phyloP scores from a whole-genome alignment of 2,329 filamentous ascomycete genomes.

The Diaporthe humulicola region DNA sequence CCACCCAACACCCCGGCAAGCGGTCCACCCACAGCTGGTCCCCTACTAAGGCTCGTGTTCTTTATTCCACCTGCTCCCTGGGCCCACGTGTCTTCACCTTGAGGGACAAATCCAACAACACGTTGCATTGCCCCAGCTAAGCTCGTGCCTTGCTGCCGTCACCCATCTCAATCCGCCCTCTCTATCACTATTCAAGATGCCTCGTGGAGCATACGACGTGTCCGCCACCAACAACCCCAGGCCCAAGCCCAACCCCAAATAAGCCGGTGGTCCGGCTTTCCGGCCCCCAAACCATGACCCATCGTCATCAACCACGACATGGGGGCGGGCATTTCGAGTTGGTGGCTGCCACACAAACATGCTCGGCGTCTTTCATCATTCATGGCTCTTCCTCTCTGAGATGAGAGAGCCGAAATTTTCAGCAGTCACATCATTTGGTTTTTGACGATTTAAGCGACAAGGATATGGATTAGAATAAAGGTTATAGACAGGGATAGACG shows the following conservation, averaged over 20 bases:
- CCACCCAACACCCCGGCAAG: conserved; percentile 18
- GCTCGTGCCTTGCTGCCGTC: neutral
- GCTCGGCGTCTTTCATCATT: neutral
- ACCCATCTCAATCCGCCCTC: neutral
- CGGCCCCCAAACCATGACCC: neutral
- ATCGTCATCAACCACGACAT: neutral
- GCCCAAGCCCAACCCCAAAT: conserved; percentile 40
- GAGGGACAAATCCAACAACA: neutral
- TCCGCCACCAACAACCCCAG: conserved; percentile 39
- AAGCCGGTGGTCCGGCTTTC: neutral
- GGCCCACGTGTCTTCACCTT: conserved; percentile 18
- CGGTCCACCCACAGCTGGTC: conserved; percentile 27
- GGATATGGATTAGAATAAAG: conserved; percentile 18
- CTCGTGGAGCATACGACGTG: conserved; percentile 40
- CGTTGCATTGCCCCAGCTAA: neutral
- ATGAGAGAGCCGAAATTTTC: neutral
- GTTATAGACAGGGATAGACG: conserved; percentile 30
- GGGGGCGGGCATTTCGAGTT: neutral
- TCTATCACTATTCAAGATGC: conserved; percentile 27
- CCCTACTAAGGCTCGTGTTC: conserved; percentile 3
- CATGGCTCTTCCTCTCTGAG: neutral
- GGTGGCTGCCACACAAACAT: neutral
- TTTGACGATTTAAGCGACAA: conserved; percentile 10
- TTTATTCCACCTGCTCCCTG: neutral
- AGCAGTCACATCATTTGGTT: neutral